Evolutionary conservation across 2,329 filamentous ascomycete species (phyloP), one percentile per base, ranked within the genome.

Genomic region (Didymella segeticola): DNA sequence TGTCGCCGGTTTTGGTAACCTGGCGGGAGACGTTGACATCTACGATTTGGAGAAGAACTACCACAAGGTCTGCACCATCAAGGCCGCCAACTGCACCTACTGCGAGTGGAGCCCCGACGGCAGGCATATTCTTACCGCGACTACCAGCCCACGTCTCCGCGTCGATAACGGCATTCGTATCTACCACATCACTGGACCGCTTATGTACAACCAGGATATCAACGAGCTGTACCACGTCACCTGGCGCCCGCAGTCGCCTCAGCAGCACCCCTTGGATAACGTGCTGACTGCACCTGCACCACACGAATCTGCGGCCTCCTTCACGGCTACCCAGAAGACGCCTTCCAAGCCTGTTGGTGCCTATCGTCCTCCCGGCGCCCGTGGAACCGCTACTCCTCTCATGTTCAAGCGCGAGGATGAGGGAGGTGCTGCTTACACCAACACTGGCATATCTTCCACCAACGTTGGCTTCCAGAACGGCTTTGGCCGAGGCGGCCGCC

Each of bases 361-460:
- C 3, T 99, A 99, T 75, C 89, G 95, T 39, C 95, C 95, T 31
- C 95, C 95, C 2, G 95, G 95, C 62, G 95, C 95, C 23, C 89
- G 95, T 63, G 95, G 95, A 46, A 87, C 89, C 59, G 84, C 87
- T 47, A 98, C 95, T 0, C 95, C 95, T 9, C 81, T 98, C 58
- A 90, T 95, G 66, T 99, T 98, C 82, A 96, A 96, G 82, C 91
- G 95, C 53, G 95, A 99, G 76, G 95, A 99, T 62, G 91, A 99
- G 77, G 95, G 95, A 46, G 95, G 95, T 47, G 90, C 90, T 8
- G 93, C 93, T 6, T 96, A 93, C 70, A 80, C 91, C 54, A 88
- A 90, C 75, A 93, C 95, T 61, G 91, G 91, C 23, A 83, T 87
- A 23, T 83, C 88, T 3, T 86, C 86, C n/a, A 73, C 64, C n/a